Conservation (phyloP, 75 land plant species). For the Chamaecyparis obtusa region DNA sequence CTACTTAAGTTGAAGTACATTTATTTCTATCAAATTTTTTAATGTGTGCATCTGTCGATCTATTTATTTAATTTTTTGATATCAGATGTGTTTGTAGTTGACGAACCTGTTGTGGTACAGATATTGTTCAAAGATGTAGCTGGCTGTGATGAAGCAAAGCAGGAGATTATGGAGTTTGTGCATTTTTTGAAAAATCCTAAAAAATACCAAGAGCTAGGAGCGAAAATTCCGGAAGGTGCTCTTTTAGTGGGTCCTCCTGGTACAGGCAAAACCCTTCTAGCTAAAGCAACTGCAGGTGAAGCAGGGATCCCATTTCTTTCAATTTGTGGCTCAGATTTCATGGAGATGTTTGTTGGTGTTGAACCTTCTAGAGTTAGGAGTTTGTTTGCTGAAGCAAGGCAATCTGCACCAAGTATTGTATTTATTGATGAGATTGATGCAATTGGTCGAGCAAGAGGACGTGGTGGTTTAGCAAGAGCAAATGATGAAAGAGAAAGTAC, state of each 20-base stretch:
- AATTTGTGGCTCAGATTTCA: slow-evolving; percentile 91
- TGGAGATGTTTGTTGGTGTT: slow-evolving; percentile 98
- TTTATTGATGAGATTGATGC: slow-evolving; percentile 97
- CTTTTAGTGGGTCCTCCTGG: slow-evolving; percentile 90
- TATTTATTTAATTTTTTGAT: neutral
- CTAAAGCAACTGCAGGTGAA: slow-evolving; percentile 96
- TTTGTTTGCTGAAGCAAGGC: slow-evolving; percentile 82
- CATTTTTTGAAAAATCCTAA: slow-evolving; percentile 87
- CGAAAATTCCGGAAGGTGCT: slow-evolving; percentile 92
- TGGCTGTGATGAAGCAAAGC: slow-evolving; percentile 95
- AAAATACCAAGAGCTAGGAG: slow-evolving; percentile 83
- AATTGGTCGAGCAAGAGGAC: slow-evolving; percentile 86
- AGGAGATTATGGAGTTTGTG: slow-evolving; percentile 94
- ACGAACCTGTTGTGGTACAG: slow-evolving; percentile 39
- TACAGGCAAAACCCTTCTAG: slow-evolving; percentile 86
- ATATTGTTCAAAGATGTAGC: slow-evolving; percentile 93
- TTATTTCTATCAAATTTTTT: neutral
- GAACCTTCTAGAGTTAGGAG: slow-evolving; percentile 84
- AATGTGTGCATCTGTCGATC: neutral
- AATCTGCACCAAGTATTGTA: slow-evolving; percentile 77
- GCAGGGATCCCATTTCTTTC: slow-evolving; percentile 85
- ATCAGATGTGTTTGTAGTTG: neutral
- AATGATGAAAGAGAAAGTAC: slow-evolving; percentile 93
- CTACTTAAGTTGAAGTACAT: neutral
- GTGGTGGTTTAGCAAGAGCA: slow-evolving; percentile 68